These are phyloP conservation scores for Sphaerulina vaccinii DNA, from an alignment of 2,329 filamentous ascomycete genomes.

Conservation along the genomic window DNA sequence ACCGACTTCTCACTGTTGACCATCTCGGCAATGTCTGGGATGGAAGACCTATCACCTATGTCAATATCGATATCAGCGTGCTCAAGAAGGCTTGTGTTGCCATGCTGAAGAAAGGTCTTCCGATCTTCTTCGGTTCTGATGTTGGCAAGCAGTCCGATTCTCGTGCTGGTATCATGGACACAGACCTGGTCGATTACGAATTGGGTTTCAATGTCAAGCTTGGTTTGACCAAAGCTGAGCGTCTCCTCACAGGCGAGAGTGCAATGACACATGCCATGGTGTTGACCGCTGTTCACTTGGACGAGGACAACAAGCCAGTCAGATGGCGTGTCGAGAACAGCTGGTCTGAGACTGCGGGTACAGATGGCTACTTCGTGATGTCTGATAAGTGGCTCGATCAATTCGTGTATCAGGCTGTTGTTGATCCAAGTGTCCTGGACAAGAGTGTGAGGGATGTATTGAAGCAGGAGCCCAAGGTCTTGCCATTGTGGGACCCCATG, in stretches of 20 bases:
- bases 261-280: constrained; percentile 94
- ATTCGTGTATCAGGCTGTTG: constrained; percentile 82
- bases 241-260: constrained; percentile 71
- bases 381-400: constrained; percentile 64
- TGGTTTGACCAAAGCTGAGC: constrained; percentile 71
- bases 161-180: constrained; percentile 73
- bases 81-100: constrained; percentile 72
- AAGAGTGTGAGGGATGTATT: constrained; percentile 69
- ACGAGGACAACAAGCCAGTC: constrained; percentile 61
- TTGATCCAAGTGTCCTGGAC: constrained; percentile 63
- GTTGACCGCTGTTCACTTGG: constrained; percentile 78
- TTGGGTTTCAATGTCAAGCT: constrained; percentile 78
- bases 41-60: constrained; percentile 72
- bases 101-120: constrained; percentile 75
- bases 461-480: constrained; percentile 65
- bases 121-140: constrained; percentile 86
- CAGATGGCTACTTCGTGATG: constrained; percentile 88
- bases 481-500: constrained; percentile 55
- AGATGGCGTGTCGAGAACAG: constrained; percentile 87
- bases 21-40: constrained; percentile 79
- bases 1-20: constrained; percentile 71
- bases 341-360: constrained; percentile 68
- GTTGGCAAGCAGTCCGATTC: constrained; percentile 78
- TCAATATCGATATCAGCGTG: constrained; percentile 73
- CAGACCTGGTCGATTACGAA: constrained; percentile 72